phyloP scores from a whole-genome alignment of 257 asterid genomes.

The Lycium ferocissimum region DNA sequence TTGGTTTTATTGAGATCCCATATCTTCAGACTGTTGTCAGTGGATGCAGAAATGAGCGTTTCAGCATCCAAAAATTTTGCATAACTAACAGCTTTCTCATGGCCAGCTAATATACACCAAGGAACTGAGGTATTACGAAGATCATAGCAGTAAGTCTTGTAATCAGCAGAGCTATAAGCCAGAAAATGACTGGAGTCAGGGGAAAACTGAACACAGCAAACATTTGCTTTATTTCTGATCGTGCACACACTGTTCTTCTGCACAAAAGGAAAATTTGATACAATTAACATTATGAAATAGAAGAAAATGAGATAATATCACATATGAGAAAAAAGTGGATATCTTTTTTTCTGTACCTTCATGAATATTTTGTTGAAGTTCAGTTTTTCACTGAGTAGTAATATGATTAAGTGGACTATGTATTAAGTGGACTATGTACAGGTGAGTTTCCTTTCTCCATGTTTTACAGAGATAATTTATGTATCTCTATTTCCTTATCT shows the following conservation, averaged over 20 bases:
- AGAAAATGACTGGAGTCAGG: slow-evolving; percentile 66
- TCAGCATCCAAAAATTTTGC: slow-evolving; percentile 79
- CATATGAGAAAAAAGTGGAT: slow-evolving; percentile 21
- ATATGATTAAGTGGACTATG: neutral
- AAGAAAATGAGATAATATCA: slow-evolving; percentile 9
- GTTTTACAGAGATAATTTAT: slow-evolving; percentile 16
- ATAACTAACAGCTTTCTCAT: slow-evolving; percentile 87
- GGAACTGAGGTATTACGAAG: slow-evolving; percentile 79
- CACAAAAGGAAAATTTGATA: slow-evolving; percentile 41
- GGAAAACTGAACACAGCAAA: slow-evolving; percentile 93
- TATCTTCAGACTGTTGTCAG: slow-evolving; percentile 87
- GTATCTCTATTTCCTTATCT: neutral
- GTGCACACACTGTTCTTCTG: slow-evolving; percentile 93
- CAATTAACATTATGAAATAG: slow-evolving; percentile 8
- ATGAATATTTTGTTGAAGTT: slow-evolving; percentile 21
- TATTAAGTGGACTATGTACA: neutral
- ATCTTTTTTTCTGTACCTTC: slow-evolving; percentile 16
- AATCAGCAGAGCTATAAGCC: slow-evolving; percentile 91
- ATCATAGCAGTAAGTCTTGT: slow-evolving; percentile 87
- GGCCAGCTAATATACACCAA: slow-evolving; percentile 92
- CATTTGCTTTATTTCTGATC: slow-evolving; percentile 83
- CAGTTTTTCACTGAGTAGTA: neutral
- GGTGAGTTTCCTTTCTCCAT: neutral
- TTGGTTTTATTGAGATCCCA: slow-evolving; percentile 92
- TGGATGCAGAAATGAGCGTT: slow-evolving; percentile 88